Percentiles rank a stretch among this genome's conserved stretches.
Conservation (phyloP, 2,329 filamentous ascomycete genomes). For the Cyanodermella asteris region DNA sequence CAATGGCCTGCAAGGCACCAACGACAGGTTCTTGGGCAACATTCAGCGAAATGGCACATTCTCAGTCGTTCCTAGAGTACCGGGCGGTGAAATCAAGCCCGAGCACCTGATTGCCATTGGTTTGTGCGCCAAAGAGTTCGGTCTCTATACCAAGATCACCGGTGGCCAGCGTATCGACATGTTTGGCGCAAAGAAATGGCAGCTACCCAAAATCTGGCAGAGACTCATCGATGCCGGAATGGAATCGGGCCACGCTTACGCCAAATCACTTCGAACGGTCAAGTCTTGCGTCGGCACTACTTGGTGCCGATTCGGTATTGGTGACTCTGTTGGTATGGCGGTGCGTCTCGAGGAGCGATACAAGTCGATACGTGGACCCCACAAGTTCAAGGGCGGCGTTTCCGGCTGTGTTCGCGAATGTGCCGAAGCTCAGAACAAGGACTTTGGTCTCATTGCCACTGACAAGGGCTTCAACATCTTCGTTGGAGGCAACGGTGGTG, state of each 20-base stretch:
- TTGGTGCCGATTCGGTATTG: constrained; percentile 77
- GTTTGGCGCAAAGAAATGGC: constrained; percentile 78
- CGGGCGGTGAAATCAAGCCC: constrained; percentile 70
- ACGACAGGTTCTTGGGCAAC: constrained; percentile 71
- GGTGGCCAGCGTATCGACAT: constrained; percentile 81
- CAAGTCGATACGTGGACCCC: constrained; percentile 71
- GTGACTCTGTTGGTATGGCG: constrained; percentile 79
- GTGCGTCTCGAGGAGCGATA: constrained; percentile 74
- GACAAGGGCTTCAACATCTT: constrained; percentile 90
- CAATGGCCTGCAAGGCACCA: constrained; percentile 70
- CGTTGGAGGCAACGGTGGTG: constrained; percentile 73
- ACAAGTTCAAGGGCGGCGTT: constrained; percentile 81
- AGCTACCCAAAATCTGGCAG: constrained; percentile 63
- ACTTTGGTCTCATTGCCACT: constrained; percentile 79
- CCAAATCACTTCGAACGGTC: constrained; percentile 69
- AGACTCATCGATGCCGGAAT: constrained; percentile 62
- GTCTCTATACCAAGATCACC: constrained; percentile 77
- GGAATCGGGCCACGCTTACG: constrained; percentile 81
- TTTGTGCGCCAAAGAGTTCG: constrained; percentile 62
- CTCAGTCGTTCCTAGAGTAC: constrained; percentile 63
- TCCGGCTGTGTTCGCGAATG: constrained; percentile 85
- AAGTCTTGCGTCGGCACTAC: constrained; percentile 76
- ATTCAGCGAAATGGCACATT: constrained; percentile 85
- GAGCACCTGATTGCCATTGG: constrained; percentile 70
- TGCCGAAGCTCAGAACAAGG: constrained; percentile 80